Evolutionary conservation across 2,329 filamentous ascomycete species (phyloP).

Genomic region (Calonectria naviculata): DNA sequence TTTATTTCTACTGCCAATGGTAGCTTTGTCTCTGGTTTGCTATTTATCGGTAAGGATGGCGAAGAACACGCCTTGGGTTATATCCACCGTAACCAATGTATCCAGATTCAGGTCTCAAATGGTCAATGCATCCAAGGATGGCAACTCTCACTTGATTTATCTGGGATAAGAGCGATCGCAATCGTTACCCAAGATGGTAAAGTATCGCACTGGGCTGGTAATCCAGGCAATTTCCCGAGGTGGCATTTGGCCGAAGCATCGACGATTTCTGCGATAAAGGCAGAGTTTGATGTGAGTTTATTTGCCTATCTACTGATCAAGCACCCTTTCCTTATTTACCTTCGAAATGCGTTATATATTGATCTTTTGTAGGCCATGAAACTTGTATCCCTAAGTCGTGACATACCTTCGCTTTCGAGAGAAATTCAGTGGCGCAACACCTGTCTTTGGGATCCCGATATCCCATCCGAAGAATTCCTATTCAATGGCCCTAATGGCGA

Average conservation of each 20-base stretch:
- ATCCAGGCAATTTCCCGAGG: slow-evolving; percentile 12
- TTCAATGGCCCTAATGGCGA: slow-evolving; percentile 8
- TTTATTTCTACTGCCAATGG: slow-evolving; percentile 10
- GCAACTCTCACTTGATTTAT: slow-evolving; percentile 23
- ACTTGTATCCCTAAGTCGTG: slow-evolving; percentile 21
- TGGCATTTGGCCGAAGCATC: slow-evolving; percentile 20
- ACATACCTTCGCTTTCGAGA: background rate
- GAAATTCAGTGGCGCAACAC: background rate
- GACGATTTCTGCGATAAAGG: slow-evolving; percentile 22
- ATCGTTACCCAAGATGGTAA: slow-evolving; percentile 12
- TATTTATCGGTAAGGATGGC: slow-evolving; percentile 1
- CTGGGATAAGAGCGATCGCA: slow-evolving; percentile 18
- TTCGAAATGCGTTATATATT: background rate
- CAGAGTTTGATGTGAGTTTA: slow-evolving; percentile 28
- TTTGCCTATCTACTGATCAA: background rate
- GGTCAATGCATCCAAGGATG: slow-evolving; percentile 22
- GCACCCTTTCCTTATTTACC: background rate
- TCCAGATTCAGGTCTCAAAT: background rate
- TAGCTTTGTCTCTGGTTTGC: slow-evolving; percentile 19
- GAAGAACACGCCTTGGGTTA: slow-evolving; percentile 22
- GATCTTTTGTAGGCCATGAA: slow-evolving; percentile 22
- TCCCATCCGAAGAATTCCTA: slow-evolving; percentile 10
- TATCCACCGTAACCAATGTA: slow-evolving; percentile 4
- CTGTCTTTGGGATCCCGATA: slow-evolving; percentile 25
- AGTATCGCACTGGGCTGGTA: slow-evolving; percentile 21